A percentile compares a stretch with the other conserved stretches of the same genome.
phyloP scores from a whole-genome alignment of 2,329 filamentous ascomycete genomes.

The Verticillium alfalfae region DNA sequence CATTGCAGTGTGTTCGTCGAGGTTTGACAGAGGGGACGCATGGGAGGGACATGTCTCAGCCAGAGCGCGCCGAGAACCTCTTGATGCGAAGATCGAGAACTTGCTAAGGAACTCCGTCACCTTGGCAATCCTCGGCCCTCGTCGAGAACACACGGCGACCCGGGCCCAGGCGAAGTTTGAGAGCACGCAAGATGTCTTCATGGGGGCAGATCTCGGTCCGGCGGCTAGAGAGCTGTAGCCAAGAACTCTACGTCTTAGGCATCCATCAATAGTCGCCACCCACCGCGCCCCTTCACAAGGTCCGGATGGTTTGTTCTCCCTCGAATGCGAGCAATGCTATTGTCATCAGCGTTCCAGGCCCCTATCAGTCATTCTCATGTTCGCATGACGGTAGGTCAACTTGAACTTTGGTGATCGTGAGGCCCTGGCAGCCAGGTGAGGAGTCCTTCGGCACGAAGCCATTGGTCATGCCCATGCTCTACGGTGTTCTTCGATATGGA shows the following conservation, averaged over 20 bases:
- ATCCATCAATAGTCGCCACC: background rate
- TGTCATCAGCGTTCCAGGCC: background rate
- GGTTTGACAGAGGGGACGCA: background rate
- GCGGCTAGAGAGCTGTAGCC: too few relatives aligned
- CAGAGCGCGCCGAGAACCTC: background rate
- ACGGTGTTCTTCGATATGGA: too few relatives aligned
- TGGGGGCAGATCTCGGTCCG: background rate
- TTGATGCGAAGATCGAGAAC: background rate
- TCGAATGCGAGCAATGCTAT: background rate
- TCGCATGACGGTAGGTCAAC: too few relatives aligned
- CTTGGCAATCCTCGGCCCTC: background rate
- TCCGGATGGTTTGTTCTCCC: background rate
- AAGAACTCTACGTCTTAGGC: too few relatives aligned
- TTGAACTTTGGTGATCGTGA: background rate
- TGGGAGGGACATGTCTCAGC: background rate
- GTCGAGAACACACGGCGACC: background rate
- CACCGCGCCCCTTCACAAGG: background rate
- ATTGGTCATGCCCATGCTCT: too few relatives aligned
- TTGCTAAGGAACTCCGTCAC: background rate
- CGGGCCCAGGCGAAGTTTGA: background rate
- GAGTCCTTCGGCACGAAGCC: too few relatives aligned
- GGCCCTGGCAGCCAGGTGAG: background rate
- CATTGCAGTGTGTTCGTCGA: background rate
- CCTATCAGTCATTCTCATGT: background rate
- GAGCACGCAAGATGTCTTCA: background rate